Base-by-base conservation (phyloP, 768 basidiomycete genomes). In the Russula foetens region DNA sequence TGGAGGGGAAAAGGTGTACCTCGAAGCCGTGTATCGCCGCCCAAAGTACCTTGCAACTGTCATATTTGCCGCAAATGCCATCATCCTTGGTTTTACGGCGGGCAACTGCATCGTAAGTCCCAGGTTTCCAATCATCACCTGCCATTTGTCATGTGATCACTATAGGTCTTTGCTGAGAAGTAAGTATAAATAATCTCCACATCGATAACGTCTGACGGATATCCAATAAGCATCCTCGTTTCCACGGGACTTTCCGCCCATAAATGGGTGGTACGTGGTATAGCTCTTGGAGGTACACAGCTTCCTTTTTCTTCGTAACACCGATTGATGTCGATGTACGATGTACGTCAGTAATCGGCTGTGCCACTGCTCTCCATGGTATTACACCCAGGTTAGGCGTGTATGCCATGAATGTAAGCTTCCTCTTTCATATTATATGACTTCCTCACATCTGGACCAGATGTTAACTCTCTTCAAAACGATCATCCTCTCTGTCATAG, bases 1-100 rank as follows among this genome's bases (percentile, higher is more conserved):
- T 14, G 82, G 83, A 11, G 83, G 83, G 7, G 84, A 84, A 67
- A 84, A 85, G 68, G 82, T 84, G 3, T 84, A 84, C 63, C 71
- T 83, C 28, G 84, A 84, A 67, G 81, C 78, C 0, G 73, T 81
- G 3, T 84, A 82, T 67, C 73, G 69, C 47, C 73, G 69, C 39
- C 81, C 81, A 6, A 74, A 70, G 59, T 77, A 76, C 50, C 70
- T 83, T 2, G 77, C 75, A 6, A 83, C 81, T 0, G 69, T 79
- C 12, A 68, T 81, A 17, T 82, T 81, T 53, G 76, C 80, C 1
- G 63, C 70, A 46, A 80, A 79, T 47, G 77, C 79, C 0, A 79
- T 82, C 46, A 44, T 82, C 39, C 70, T 77, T 11, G 69, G 70
- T 2, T 79, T 79, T 65, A 75, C 74, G 15, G 71, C 76, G 15